Conservation (phyloP, 1,139 yeast species). For the Debaryomyces nepalensis region DNA sequence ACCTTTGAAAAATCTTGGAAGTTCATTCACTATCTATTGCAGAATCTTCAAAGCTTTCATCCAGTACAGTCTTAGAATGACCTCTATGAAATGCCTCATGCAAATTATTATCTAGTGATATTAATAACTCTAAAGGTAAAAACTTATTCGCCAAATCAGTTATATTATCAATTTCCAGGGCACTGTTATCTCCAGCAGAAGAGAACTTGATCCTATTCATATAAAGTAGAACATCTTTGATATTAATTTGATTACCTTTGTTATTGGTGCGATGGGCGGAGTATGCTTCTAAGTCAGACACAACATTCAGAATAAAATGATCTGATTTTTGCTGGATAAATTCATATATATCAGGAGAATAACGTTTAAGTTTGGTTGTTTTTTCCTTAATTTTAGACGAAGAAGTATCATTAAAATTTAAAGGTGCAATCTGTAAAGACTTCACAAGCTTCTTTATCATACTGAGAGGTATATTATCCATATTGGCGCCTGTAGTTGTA, state of each 20-base stretch:
- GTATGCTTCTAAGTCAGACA: conserved; percentile 40
- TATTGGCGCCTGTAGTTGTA: background rate
- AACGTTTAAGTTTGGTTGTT: conserved; percentile 11
- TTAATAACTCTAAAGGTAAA: conserved; percentile 43
- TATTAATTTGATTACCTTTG: conserved; percentile 29
- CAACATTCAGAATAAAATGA: conserved; percentile 38
- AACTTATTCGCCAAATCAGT: conserved; percentile 40
- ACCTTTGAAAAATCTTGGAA: background rate
- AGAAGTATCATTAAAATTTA: conserved; percentile 1
- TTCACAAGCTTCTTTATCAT: conserved; percentile 18
- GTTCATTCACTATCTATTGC: conserved; percentile 6
- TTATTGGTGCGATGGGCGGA: conserved; percentile 37
- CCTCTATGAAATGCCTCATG: conserved; percentile 13
- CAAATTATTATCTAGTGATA: conserved; percentile 40
- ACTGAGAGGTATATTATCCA: conserved; percentile 14
- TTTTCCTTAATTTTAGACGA: conserved; percentile 11
- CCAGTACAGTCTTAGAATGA: background rate
- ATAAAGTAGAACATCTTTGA: conserved; percentile 42
- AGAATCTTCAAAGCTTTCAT: background rate
- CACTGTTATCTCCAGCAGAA: conserved; percentile 22
- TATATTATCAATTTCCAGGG: conserved; percentile 28
- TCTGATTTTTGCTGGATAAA: conserved; percentile 29
- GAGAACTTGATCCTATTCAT: conserved; percentile 39
- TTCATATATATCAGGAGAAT: conserved; percentile 15
- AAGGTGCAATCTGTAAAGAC: conserved; percentile 11